A percentile compares a stretch with the other conserved stretches of the same genome.
These are phyloP conservation scores for Piromyces finnis DNA, from an alignment of 192 early-diverging fungal species.

Conservation along the genomic window DNA sequence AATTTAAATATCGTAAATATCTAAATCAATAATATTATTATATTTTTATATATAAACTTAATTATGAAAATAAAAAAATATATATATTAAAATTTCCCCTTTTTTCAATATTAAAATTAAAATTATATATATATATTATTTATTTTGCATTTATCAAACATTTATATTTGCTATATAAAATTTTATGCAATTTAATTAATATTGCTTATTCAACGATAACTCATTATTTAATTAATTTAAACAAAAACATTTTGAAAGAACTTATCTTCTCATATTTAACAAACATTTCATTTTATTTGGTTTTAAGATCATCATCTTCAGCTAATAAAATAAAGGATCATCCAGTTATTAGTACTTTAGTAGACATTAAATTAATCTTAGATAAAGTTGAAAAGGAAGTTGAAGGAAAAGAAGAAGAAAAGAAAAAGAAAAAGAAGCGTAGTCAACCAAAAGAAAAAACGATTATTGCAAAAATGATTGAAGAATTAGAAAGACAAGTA, in stretches of 20 bases:
- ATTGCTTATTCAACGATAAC: too few species aligned
- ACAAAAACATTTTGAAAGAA: too few species aligned
- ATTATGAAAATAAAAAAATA: too few species aligned
- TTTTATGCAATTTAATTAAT: too few species aligned
- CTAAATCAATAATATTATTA: too few species aligned
- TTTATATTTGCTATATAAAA: too few species aligned
- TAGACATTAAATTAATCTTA: neutral
- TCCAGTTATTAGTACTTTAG: neutral
- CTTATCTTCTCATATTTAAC: neutral
- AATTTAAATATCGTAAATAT: neutral
- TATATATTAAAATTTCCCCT: too few species aligned
- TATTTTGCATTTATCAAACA: too few species aligned
- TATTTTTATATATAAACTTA: too few species aligned
- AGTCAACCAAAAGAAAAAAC: neutral
- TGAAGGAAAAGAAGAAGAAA: conserved; percentile 7
- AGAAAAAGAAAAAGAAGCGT: conserved; percentile 7
- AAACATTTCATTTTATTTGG: conserved; percentile 4
- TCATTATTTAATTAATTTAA: too few species aligned
- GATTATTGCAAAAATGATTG: neutral
- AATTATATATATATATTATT: too few species aligned
- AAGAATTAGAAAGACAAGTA: neutral
- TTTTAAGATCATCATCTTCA: neutral
- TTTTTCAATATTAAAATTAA: too few species aligned
- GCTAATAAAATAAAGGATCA: neutral
- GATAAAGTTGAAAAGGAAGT: conserved; percentile 10